Evolutionary conservation across 495 filamentous ascomycete species (phyloP).

Genomic region (Penicillium pulvis): DNA sequence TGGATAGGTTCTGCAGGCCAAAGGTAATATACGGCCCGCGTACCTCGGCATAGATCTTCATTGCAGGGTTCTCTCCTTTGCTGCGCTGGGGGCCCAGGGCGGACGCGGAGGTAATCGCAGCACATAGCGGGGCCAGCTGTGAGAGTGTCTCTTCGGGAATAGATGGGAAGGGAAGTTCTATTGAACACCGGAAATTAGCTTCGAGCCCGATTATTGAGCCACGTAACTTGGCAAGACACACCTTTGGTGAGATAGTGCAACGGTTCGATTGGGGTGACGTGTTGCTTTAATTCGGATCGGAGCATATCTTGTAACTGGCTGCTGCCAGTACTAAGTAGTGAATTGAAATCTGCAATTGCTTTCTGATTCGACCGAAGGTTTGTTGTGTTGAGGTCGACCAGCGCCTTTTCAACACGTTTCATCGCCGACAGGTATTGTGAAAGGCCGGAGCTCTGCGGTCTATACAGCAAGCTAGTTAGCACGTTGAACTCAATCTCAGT

Average conservation of each 20-base stretch:
- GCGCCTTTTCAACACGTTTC: slow-evolving; percentile 80
- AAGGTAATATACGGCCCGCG: slow-evolving; percentile 79
- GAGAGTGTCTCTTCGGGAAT: slow-evolving; percentile 58
- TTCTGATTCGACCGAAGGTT: slow-evolving; percentile 91
- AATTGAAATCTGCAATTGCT: slow-evolving; percentile 76
- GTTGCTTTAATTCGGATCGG: slow-evolving; percentile 71
- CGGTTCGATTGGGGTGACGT: slow-evolving; percentile 77
- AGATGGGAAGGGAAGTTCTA: slow-evolving; percentile 69
- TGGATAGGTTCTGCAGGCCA: slow-evolving; percentile 81
- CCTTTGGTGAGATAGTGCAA: slow-evolving; percentile 92
- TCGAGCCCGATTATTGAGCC: not conserved
- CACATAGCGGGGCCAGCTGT: slow-evolving; percentile 59
- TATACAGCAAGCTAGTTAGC: slow-evolving; percentile 22
- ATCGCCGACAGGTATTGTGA: slow-evolving; percentile 86
- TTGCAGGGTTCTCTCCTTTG: slow-evolving; percentile 58
- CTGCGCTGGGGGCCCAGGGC: slow-evolving; percentile 48
- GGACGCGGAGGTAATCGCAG: slow-evolving; percentile 56
- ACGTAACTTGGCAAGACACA: slow-evolving; percentile 14
- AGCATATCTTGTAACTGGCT: slow-evolving; percentile 81
- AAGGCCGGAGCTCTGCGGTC: slow-evolving; percentile 73
- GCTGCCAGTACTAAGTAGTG: slow-evolving; percentile 74
- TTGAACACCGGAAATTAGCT: not conserved
- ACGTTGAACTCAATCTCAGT: not conserved
- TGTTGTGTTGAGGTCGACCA: slow-evolving; percentile 77
- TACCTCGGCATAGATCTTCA: slow-evolving; percentile 80